Conservation (phyloP, 2,329 filamentous ascomycete species). For the Xylaria arbuscula region DNA sequence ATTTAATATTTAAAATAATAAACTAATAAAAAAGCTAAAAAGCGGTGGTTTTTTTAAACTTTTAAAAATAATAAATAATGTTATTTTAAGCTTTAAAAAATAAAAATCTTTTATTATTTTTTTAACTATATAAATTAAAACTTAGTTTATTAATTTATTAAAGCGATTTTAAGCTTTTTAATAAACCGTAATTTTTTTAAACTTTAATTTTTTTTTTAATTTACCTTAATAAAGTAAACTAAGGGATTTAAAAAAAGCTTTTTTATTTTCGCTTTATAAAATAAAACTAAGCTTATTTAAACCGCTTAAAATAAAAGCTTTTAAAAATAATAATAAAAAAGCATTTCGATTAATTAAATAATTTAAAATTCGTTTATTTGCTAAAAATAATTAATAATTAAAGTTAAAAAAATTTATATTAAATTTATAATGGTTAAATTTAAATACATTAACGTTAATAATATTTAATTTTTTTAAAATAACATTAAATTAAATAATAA, state of each 20-base stretch:
- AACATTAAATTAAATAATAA: conserved; percentile 65
- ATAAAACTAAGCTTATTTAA: background rate
- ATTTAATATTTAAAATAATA: background rate
- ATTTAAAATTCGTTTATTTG: conserved; percentile 66
- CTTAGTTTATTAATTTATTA: background rate
- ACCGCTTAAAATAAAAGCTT: no score
- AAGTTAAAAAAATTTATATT: conserved; percentile 81
- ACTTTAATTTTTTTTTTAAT: no score
- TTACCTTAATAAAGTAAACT: background rate
- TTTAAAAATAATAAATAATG: background rate
- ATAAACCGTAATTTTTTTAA: background rate
- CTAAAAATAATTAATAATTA: no score
- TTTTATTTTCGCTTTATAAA: background rate
- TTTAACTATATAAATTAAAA: background rate
- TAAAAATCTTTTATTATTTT: conserved; percentile 5
- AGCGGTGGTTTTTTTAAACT: no score
- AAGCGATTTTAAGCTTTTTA: background rate
- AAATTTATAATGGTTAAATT: conserved; percentile 86
- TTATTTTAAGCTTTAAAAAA: no score
- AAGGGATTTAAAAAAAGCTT: background rate
- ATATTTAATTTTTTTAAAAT: conserved; percentile 61
- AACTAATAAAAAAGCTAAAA: background rate
- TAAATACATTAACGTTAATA: conserved; percentile 86
- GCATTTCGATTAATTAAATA: conserved; percentile 40
- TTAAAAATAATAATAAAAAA: background rate